phyloP scores from a whole-genome alignment of 2,329 filamentous ascomycete genomes.

The Claviceps paspali region DNA sequence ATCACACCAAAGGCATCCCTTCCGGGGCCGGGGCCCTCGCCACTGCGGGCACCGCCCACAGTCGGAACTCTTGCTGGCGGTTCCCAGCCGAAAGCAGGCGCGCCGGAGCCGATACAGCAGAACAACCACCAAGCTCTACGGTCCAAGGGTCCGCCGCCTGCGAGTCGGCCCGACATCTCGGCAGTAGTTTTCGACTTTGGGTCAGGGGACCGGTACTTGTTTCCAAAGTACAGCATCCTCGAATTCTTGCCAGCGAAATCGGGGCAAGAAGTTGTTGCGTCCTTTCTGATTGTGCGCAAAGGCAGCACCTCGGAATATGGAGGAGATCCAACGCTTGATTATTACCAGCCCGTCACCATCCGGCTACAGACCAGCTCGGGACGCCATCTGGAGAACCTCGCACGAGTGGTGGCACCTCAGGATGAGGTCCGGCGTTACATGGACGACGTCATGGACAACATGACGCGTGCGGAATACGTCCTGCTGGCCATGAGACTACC shows the following conservation, averaged over 20 bases:
- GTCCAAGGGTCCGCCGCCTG: conserved; percentile 42
- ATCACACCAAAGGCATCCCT: conserved; percentile 17
- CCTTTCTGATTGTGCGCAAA: conserved; percentile 63
- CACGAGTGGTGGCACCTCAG: conserved; percentile 43
- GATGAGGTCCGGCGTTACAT: conserved; percentile 52
- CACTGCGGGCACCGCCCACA: conserved; percentile 12
- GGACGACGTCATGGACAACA: conserved; percentile 55
- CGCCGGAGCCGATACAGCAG: conserved; percentile 11
- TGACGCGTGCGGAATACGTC: conserved; percentile 53
- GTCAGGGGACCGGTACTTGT: conserved; percentile 59
- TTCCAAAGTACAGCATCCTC: conserved; percentile 63
- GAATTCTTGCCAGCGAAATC: conserved; percentile 41
- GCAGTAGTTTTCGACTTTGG: conserved; percentile 60
- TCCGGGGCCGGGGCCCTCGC: conserved; percentile 13
- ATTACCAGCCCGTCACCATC: conserved; percentile 61
- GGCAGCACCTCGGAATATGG: conserved; percentile 51
- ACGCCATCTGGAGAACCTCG: conserved; percentile 44
- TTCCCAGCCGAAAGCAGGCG: conserved; percentile 18
- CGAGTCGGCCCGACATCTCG: conserved; percentile 42
- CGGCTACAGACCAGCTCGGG: conserved; percentile 39
- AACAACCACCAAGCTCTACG: conserved; percentile 38
- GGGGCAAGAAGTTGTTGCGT: conserved; percentile 51
- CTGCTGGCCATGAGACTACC: conserved; percentile 52
- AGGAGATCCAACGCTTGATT: conserved; percentile 49
- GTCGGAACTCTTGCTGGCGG: conserved; percentile 15